Base-by-base conservation (phyloP, 192 early-diverging fungal species). In the Oehlia diaphana region DNA sequence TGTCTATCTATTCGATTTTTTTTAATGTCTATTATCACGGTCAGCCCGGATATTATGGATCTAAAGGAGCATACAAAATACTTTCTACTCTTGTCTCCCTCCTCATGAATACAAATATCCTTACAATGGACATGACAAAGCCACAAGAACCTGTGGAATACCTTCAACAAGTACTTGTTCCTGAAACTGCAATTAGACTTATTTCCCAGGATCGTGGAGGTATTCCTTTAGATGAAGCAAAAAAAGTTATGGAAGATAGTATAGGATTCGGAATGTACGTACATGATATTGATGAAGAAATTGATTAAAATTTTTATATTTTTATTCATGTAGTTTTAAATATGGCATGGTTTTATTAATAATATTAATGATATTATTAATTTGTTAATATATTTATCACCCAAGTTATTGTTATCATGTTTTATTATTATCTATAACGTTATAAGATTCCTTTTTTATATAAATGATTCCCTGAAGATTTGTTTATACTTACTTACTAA, bases 21-120 rank as follows among this genome's bases (percentile, higher is more conserved):
- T 39, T 8, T 39, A 64, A 64, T 14, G 10, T 50, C 2, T 37
- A 49, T 31, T 14, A 4, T 5, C 33, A 28, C 13, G 13, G 1
- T 9, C 66, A 87, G 85, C 87, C 89, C 21, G 89, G 89, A 12
- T 90, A 90, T 50, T 90, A 90, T 81, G 89, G 89, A 8, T 81
- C 87, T 3, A 85, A 85, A 67, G 89, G 89, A 0, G 75, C 86
- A 10, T 76, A 76, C 3, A 72, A 76, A 14, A 81, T 90, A 7
- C 64, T 81, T 21, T 80, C 82, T 63, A 74, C 82, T 3, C 72
- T 90, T 9, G 78, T 64, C 0, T 37, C 39, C 6, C 35, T 87
- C 42, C 87, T 85, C 28, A 13, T 88, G 10, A 63, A 87, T 26
- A 74, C 82, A 12, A 78, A 77, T 9, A 68, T 82, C 19, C 53